Evolutionary conservation across 805 yeast genomes (phyloP), one percentile per base, ranked within the genome.

Genomic region (Jamesozyma rosinii): DNA sequence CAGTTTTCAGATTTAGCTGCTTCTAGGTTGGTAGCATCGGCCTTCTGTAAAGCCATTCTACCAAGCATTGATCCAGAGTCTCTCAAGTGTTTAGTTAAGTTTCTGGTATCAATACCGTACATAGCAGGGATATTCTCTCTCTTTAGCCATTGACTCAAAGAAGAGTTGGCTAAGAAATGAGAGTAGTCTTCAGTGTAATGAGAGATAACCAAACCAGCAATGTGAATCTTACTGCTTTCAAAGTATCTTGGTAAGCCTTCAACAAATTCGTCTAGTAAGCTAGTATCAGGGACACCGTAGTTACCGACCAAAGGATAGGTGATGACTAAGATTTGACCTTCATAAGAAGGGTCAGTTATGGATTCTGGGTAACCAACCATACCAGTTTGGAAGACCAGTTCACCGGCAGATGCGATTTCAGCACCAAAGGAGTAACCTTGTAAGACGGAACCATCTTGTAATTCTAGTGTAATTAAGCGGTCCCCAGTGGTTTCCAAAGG

Each of bases 331-430:
- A 92, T 90, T 70, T 92, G 98, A 50, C 98, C 98, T 62, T 85
- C 89, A 68, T 92, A 92, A 37, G 97, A 92, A 48, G 98, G 98
- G 68, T 92, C 98, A 34, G 98, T 88, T 66, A 92, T 78, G 42
- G 97, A 81, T 68, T 92, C 98, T 35, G 97, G 98, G 66, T 92
- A 92, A 49, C 98, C 98, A 55, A 92, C 97, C 96, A 92, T 89
- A 72, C 98, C 97, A 50, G 98, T 92, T 69, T 94, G 97, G 79
- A 92, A 92, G 48, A 92, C 98, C 57, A 94, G 78, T 71, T 92
- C 98, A 75, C 98, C 98, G 44, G 97, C 94, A 44, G 80, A 78
- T 21, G 95, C 65, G 47, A 74, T 77, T 49, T 81, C 81, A 44
- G 97, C 95, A 74, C 98, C 98, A 59, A 92, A 92, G 18, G 97